phyloP scores from a whole-genome alignment of 2,329 filamentous ascomycete species.

The Metarhizium sp. region DNA sequence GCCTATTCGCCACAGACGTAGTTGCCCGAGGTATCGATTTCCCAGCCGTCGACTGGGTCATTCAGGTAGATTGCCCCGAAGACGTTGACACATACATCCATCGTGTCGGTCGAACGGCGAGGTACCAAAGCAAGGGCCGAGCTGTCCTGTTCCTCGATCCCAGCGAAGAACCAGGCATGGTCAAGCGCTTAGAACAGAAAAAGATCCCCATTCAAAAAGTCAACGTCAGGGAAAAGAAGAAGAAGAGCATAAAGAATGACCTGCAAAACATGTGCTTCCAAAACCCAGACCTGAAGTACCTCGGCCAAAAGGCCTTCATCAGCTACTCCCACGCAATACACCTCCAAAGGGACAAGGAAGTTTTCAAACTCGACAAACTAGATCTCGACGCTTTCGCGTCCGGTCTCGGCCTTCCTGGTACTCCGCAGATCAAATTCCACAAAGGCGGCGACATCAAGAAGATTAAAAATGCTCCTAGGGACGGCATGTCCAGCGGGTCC shows the following conservation, averaged over 20 bases:
- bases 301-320: constrained; percentile 92
- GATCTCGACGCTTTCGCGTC: constrained; percentile 78
- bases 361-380: constrained; percentile 77
- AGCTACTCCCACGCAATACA: constrained; percentile 80
- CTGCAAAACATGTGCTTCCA: constrained; percentile 95
- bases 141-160: constrained; percentile 90
- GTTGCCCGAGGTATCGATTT: constrained; percentile 93
- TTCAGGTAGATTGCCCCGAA: constrained; percentile 96
- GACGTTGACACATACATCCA: constrained; percentile 98
- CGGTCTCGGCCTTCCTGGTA: constrained; percentile 80
- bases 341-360: constrained; percentile 82
- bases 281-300: constrained; percentile 84
- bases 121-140: constrained; percentile 78
- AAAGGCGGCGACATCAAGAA: constrained; percentile 83
- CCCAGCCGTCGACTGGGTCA: constrained; percentile 94
- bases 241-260: constrained; percentile 73
- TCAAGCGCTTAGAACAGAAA: constrained; percentile 74
- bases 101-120: constrained; percentile 86
- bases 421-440: constrained; percentile 86
- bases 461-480: constrained; percentile 76
- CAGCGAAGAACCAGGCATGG: constrained; percentile 86
- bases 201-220: constrained; percentile 84
- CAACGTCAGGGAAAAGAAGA: constrained; percentile 82
- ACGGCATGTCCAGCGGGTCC: constrained; percentile 53
- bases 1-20: constrained; percentile 91